Evolutionary conservation across 78 protist genomes (phyloP).

Genomic region (Cavenderia fasciculata): DNA sequence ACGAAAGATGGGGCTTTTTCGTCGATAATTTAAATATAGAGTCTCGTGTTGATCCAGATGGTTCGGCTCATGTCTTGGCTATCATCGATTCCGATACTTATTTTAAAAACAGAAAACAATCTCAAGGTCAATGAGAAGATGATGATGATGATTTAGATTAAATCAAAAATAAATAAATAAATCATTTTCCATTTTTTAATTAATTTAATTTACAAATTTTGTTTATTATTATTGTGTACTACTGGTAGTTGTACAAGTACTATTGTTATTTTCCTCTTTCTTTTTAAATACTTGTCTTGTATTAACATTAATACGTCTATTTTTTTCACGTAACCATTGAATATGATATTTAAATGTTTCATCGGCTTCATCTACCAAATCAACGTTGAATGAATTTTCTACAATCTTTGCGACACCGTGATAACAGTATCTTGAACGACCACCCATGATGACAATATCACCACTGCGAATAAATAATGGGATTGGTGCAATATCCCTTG

Average conservation of each 20-base stretch:
- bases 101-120: neutral
- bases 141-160: too few relatives aligned
- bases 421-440: constrained; percentile 78
- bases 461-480: constrained; percentile 74
- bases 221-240: too few relatives aligned
- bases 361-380: neutral
- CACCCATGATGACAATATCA: constrained; percentile 82
- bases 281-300: constrained; percentile 84
- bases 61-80: neutral
- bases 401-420: constrained; percentile 81
- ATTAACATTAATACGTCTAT: constrained; percentile 72
- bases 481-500: constrained; percentile 65
- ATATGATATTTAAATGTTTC: constrained; percentile 25
- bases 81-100: constrained; percentile 16
- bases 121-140: too few relatives aligned
- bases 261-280: too few relatives aligned
- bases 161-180: too few relatives aligned
- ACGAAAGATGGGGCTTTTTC: constrained; percentile 55
- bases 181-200: too few relatives aligned
- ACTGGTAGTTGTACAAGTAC: too few relatives aligned
- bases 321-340: constrained; percentile 67
- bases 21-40: constrained; percentile 28
- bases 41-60: constrained; percentile 13
- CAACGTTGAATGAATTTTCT: constrained; percentile 43
- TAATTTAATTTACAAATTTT: too few relatives aligned